Percentiles rank a stretch among this genome's conserved stretches.
Evolutionary conservation across 2,329 filamentous ascomycete genomes (phyloP).

Genomic region (Clonostachys sp.): DNA sequence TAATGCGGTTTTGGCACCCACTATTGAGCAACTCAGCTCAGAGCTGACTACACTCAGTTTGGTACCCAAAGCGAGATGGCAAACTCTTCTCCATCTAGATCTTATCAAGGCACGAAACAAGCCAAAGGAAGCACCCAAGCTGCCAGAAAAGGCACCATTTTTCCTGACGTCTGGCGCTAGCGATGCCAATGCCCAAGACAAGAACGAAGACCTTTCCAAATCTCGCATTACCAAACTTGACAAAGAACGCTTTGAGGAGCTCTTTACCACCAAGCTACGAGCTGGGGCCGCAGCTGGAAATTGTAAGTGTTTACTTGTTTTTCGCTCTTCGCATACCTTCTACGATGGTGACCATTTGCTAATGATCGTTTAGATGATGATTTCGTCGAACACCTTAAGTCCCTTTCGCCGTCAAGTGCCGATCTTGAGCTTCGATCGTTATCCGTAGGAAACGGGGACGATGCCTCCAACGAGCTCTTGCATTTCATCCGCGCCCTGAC

Average conservation of each 20-base stretch:
- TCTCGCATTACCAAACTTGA: slow-evolving; percentile 70
- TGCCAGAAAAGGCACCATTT: slow-evolving; percentile 91
- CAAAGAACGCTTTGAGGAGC: slow-evolving; percentile 49
- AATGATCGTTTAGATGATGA: slow-evolving; percentile 40
- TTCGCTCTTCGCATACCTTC: not conserved
- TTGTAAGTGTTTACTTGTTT: slow-evolving; percentile 43
- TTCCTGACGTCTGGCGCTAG: slow-evolving; percentile 68
- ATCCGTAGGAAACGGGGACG: slow-evolving; percentile 35
- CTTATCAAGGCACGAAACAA: slow-evolving; percentile 92
- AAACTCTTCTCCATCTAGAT: slow-evolving; percentile 88
- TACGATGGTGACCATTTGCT: not conserved
- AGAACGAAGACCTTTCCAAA: slow-evolving; percentile 35
- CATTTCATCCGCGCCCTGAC: slow-evolving; percentile 82
- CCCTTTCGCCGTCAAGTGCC: slow-evolving; percentile 76
- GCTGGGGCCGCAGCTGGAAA: slow-evolving; percentile 48
- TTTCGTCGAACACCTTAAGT: slow-evolving; percentile 76
- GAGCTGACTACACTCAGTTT: slow-evolving; percentile 86
- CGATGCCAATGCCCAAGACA: slow-evolving; percentile 27
- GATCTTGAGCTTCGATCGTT: slow-evolving; percentile 90
- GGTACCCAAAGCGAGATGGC: slow-evolving; percentile 88
- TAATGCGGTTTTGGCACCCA: slow-evolving; percentile 48
- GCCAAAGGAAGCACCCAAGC: slow-evolving; percentile 85
- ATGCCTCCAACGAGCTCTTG: slow-evolving; percentile 63
- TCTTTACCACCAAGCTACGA: slow-evolving; percentile 53
- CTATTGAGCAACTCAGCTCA: slow-evolving; percentile 71